Evolutionary conservation across 2,329 filamentous ascomycete genomes (phyloP), one percentile per base, ranked within the genome.

Genomic region (Clonostachys sp.): DNA sequence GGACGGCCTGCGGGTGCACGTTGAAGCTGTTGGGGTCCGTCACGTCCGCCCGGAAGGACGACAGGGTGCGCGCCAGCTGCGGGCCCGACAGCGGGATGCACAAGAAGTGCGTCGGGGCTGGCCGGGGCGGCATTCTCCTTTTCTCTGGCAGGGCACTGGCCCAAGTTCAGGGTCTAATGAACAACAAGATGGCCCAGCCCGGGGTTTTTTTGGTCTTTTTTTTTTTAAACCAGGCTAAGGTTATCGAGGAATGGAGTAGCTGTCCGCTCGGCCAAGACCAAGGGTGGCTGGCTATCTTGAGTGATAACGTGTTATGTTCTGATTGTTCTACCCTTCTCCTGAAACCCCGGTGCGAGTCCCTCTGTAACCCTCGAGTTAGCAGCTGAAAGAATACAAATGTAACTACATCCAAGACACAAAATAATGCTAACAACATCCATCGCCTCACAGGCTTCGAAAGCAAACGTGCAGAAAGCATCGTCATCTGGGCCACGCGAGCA

Each of bases 11-110:
- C 34, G 72, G 62, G 0, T 87, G 86, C 10, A 92, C 68, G 14
- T n/a, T 39, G 36, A n/a, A n/a, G 12, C 12, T 20, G 41, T 34
- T 42, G 33, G 47, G 17, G 7, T 33, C 33, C 38, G 44, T 49
- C 34, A 86, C 75, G 51, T 85, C 78, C 30, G 77, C 67, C 48
- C 71, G 74, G 61, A 95, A 91, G 7, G 72, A 59, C 6, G 74
- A 66, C 5, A 95, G 64, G 17, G 78, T 83, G 4, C 66, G 63
- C n/a, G 81, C 72, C 2, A 96, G 75, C 59, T 91, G 84, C 0
- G 79, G 73, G 13, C 80, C 74, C 3, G 84, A 73, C 7, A 96
- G 78, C 2, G 91, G 86, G 45, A 92, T 71, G 63, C 84, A 89
- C 42, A 91, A 71, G 60, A 91, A 91, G 65, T 91, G 88, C 5